Percentiles rank a stretch among this genome's conserved stretches.
Evolutionary conservation across 371 early-diverging fungal species (phyloP).

Genomic region (Entomophthora muscae): DNA sequence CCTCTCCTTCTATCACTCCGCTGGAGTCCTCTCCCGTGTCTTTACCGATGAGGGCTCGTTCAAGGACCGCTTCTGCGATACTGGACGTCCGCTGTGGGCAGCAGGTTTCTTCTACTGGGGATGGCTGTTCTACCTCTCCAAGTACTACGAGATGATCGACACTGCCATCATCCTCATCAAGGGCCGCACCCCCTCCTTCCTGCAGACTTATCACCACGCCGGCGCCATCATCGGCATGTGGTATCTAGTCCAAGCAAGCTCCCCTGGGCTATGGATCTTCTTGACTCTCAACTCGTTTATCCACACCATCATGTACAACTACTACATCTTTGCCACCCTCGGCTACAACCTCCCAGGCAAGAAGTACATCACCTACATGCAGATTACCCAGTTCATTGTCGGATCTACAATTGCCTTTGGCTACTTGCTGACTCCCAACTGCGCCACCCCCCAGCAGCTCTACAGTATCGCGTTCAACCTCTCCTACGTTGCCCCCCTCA

Average conservation of each 20-base stretch:
- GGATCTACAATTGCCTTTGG: slow-evolving; percentile 48
- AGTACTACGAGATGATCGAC: slow-evolving; percentile 77
- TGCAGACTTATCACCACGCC: slow-evolving; percentile 80
- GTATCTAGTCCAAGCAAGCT: slow-evolving; percentile 50
- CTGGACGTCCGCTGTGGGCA: not conserved
- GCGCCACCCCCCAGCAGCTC: slow-evolving; percentile 38
- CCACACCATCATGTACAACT: slow-evolving; percentile 81
- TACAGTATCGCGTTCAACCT: slow-evolving; percentile 45
- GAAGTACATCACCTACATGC: slow-evolving; percentile 64
- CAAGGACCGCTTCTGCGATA: slow-evolving; percentile 3
- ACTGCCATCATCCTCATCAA: slow-evolving; percentile 68
- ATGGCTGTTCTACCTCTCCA: slow-evolving; percentile 59
- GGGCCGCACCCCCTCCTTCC: slow-evolving; percentile 34
- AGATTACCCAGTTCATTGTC: slow-evolving; percentile 74
- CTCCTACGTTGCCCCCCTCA: slow-evolving; percentile 60
- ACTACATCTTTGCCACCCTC: slow-evolving; percentile 59
- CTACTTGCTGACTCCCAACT: slow-evolving; percentile 47
- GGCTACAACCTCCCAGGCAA: slow-evolving; percentile 47
- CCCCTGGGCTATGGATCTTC: slow-evolving; percentile 52
- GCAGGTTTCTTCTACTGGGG: not conserved
- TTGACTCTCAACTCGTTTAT: slow-evolving; percentile 78
- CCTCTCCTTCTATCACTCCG: not conserved
- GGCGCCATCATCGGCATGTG: slow-evolving; percentile 69
- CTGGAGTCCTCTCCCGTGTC: not conserved
- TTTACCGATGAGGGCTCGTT: not conserved